Evolutionary conservation across 1,139 yeast species (phyloP).

Genomic region (Yamadazyma diddensiae): DNA sequence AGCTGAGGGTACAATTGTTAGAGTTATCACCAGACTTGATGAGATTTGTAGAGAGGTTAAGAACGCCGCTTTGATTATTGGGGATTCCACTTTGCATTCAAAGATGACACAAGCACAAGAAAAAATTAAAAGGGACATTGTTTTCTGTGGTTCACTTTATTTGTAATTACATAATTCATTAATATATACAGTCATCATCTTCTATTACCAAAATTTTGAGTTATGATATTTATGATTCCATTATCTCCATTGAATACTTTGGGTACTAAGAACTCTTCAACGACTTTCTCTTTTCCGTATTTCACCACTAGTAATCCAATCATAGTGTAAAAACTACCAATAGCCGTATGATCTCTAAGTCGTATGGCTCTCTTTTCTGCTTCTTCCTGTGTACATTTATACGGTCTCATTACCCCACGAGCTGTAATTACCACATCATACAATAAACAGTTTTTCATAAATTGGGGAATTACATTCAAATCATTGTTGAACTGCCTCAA

Average conservation of each 20-base stretch:
- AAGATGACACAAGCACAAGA: slow-evolving; percentile 95
- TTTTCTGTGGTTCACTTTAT: slow-evolving; percentile 93
- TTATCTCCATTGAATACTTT: slow-evolving; percentile 28
- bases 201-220: slow-evolving; percentile 8
- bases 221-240: slow-evolving; percentile 22
- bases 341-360: slow-evolving; percentile 25
- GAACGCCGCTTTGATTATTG: slow-evolving; percentile 91
- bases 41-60: slow-evolving; percentile 94
- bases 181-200: slow-evolving; percentile 2
- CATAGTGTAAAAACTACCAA: slow-evolving; percentile 41
- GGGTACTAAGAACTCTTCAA: slow-evolving; percentile 26
- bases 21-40: slow-evolving; percentile 91
- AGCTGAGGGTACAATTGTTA: slow-evolving; percentile 96
- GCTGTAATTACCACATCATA: slow-evolving; percentile 29
- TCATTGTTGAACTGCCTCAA: slow-evolving; percentile 17
- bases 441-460: slow-evolving; percentile 32
- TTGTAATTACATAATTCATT: slow-evolving; percentile 34
- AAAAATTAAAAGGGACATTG: slow-evolving; percentile 91
- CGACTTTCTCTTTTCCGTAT: slow-evolving; percentile 22
- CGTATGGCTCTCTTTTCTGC: slow-evolving; percentile 9
- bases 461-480: slow-evolving; percentile 23
- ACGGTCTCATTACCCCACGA: slow-evolving; percentile 22
- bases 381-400: slow-evolving; percentile 6
- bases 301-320: slow-evolving; percentile 35
- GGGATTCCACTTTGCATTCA: slow-evolving; percentile 82